Percentiles rank a stretch among this genome's conserved stretches.
Evolutionary conservation across 2,329 filamentous ascomycete species (phyloP).

Genomic region (Nigrospora oryzae): DNA sequence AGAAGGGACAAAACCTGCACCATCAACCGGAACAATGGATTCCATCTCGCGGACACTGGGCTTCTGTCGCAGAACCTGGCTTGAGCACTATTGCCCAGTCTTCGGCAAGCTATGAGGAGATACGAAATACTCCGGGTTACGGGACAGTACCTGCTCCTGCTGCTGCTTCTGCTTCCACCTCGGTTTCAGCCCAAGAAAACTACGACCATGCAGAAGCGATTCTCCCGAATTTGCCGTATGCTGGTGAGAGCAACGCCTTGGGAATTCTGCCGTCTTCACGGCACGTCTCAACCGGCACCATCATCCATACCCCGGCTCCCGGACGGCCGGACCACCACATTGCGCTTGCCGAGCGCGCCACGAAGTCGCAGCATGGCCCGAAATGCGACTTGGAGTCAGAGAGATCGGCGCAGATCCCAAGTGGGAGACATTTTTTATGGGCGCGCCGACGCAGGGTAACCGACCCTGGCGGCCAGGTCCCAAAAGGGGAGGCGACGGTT

Average conservation of each 20-base stretch:
- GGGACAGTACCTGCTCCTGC: too few relatives aligned
- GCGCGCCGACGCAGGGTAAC: conserved; percentile 14
- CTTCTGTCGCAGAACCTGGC: conserved; percentile 38
- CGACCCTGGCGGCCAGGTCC: conserved; percentile 12
- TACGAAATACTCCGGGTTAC: neutral
- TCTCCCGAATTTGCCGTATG: too few relatives aligned
- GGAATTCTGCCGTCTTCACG: conserved; percentile 6
- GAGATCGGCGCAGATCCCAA: neutral
- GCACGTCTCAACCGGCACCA: conserved; percentile 16
- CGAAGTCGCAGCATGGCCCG: neutral
- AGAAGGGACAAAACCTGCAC: conserved; percentile 24
- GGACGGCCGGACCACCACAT: too few relatives aligned
- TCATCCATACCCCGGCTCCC: conserved; percentile 12
- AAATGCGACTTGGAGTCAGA: neutral
- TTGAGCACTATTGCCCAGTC: conserved; percentile 42
- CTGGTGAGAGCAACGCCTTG: too few relatives aligned
- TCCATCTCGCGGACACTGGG: conserved; percentile 38
- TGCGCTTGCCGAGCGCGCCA: neutral
- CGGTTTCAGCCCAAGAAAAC: too few relatives aligned
- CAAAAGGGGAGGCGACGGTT: conserved; percentile 4
- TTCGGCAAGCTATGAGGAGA: conserved; percentile 12
- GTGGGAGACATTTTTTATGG: conserved; percentile 22
- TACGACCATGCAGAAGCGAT: too few relatives aligned
- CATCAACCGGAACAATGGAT: conserved; percentile 32
- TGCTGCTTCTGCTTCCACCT: too few relatives aligned